Percentiles rank a stretch among this genome's conserved stretches.
phyloP scores from a whole-genome alignment of 805 yeast genomes.

The Suhomyces faveliae region DNA sequence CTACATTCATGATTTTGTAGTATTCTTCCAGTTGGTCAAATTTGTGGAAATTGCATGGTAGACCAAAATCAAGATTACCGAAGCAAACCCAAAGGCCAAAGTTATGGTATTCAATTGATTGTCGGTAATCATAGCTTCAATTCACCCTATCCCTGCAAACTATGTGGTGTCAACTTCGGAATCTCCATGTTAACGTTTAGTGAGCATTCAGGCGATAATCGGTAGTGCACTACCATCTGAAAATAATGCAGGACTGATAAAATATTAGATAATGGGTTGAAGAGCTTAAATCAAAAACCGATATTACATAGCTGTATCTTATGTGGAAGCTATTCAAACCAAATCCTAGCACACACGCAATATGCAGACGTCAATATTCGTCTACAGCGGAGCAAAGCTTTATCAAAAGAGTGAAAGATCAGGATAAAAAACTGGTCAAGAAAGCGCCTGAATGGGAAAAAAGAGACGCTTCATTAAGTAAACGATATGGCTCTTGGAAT shows the following conservation, averaged over 20 bases:
- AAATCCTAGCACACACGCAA: background rate
- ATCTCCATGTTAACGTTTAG: background rate
- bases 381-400: background rate
- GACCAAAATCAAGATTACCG: constrained; percentile 67
- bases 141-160: background rate
- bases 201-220: background rate
- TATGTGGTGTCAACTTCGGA: constrained; percentile 5
- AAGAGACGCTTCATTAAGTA: constrained; percentile 60
- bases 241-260: background rate
- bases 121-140: constrained; percentile 70
- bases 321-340: background rate
- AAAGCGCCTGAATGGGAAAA: constrained; percentile 58
- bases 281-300: background rate
- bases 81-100: constrained; percentile 66
- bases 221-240: background rate
- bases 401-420: constrained; percentile 11
- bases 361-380: background rate
- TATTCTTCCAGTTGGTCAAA: constrained; percentile 16
- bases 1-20: background rate
- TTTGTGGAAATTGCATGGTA: constrained; percentile 68
- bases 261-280: background rate
- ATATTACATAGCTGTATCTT: background rate
- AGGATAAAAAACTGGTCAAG: constrained; percentile 40
- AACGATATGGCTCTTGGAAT: constrained; percentile 65
- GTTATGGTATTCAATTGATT: constrained; percentile 73